Evolutionary conservation across 257 asterid genomes (phyloP).

Genomic region (Jacaranda copaia): DNA sequence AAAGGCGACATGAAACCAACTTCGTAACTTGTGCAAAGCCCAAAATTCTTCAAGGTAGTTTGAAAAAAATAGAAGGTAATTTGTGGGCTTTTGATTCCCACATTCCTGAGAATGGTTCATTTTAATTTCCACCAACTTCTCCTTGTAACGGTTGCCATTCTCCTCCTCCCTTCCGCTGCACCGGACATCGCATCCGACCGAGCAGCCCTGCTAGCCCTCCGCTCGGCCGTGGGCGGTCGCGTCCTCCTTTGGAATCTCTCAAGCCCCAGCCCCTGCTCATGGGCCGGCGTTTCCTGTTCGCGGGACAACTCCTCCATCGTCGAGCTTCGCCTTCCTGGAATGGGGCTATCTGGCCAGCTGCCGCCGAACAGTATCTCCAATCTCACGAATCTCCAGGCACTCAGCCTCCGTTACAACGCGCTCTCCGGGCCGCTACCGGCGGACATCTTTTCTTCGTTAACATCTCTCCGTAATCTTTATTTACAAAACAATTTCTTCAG

Average conservation of each 20-base stretch:
- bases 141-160: constrained; percentile 32
- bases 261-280: constrained; percentile 59
- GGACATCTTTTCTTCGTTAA: constrained; percentile 52
- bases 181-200: constrained; percentile 72
- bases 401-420: constrained; percentile 80
- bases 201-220: constrained; percentile 69
- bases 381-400: constrained; percentile 64
- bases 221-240: constrained; percentile 76
- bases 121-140: constrained; percentile 39
- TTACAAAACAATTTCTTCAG: constrained; percentile 64
- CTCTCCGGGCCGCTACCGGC: constrained; percentile 68
- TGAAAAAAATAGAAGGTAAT: background rate
- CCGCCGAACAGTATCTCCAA: constrained; percentile 62
- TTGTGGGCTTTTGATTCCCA: background rate
- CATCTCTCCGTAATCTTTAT: constrained; percentile 59
- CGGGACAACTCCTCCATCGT: constrained; percentile 47
- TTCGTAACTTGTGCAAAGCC: constrained; percentile 32
- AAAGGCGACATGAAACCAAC: constrained; percentile 35
- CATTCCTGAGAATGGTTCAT: constrained; percentile 27
- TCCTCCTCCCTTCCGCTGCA: constrained; percentile 43
- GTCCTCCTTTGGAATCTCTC: constrained; percentile 66
- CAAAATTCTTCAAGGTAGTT: background rate
- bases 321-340: constrained; percentile 81
- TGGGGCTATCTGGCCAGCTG: constrained; percentile 70
- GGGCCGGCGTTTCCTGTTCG: constrained; percentile 76